Conservation (phyloP, 2,329 filamentous ascomycete genomes). For the Aspergillus ibericus region DNA sequence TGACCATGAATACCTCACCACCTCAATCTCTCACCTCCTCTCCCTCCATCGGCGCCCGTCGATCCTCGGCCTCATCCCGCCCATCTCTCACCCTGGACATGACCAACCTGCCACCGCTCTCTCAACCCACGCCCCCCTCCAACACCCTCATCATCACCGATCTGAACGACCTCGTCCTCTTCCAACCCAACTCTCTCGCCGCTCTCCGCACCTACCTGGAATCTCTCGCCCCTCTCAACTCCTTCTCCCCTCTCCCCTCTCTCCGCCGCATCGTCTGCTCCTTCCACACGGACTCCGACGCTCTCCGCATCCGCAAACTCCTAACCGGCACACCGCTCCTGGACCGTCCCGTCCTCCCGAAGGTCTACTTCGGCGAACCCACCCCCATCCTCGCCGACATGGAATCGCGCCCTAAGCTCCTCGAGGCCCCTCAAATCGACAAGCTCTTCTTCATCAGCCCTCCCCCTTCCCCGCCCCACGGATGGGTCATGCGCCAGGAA, state of each 20-base stretch:
- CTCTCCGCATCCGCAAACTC: constrained; percentile 44
- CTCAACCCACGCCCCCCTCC: constrained; percentile 47
- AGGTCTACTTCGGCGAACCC: constrained; percentile 55
- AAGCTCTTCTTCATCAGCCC: constrained; percentile 68
- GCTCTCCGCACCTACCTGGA: constrained; percentile 46
- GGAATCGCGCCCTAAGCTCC: constrained; percentile 43
- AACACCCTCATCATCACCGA: constrained; percentile 55
- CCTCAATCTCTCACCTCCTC: constrained; percentile 27
- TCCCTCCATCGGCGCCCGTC: constrained; percentile 23
- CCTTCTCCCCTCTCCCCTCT: constrained; percentile 53
- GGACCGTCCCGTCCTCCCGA: constrained; percentile 33
- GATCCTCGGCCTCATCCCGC: constrained; percentile 24
- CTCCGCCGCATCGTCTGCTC: constrained; percentile 53
- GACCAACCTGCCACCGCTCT: constrained; percentile 46
- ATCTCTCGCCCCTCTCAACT: constrained; percentile 46
- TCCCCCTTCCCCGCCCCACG: constrained; percentile 63
- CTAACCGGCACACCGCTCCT: constrained; percentile 43
- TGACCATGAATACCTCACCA: constrained; percentile 25
- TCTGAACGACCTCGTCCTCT: constrained; percentile 47
- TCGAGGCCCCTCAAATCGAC: constrained; percentile 57
- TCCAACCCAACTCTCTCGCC: constrained; percentile 47
- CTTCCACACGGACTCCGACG: constrained; percentile 45
- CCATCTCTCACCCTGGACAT: constrained; percentile 49
- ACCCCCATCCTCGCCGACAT: constrained; percentile 46
- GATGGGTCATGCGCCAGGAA: constrained; percentile 64